Evolutionary conservation across 2,329 filamentous ascomycete genomes (phyloP), one percentile per base, ranked within the genome.

Genomic region (Colletotrichum scovillei): DNA sequence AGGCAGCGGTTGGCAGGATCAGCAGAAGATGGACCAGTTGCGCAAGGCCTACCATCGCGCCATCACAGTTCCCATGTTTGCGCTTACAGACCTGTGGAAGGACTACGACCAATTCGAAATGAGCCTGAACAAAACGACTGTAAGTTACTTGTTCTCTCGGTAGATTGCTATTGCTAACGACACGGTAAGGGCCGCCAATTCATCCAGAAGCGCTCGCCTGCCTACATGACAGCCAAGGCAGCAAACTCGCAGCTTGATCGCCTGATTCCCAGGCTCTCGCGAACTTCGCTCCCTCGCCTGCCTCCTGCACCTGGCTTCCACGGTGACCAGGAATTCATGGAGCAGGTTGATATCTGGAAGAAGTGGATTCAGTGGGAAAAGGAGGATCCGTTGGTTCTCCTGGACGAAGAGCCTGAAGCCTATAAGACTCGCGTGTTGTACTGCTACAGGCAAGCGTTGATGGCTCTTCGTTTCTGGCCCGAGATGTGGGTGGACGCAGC

Each of bases 51-150:
- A 98, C 81, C 95, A 98, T 78, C 93, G 93, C 66, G 96, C 96
- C 16, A 94, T 98, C 71, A 92, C 91, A 76, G 91, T 98, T 52
- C 97, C 97, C 5, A 97, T 95, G 75, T 91, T 92, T 67, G 93
- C 93, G 38, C 91, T 97, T 62, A 94, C 96, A 79, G 90, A 89
- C 65, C 85, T 99, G 16, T 99, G 97, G 97, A 98, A 97, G 81
- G 96, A 99, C 79, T 99, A 99, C 80, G 95, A 98, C 81, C 92
- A 94, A 77, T 99, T 99, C 79, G 97, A 99, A 84, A 95, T 97
- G 90, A 91, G 92, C 6, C 84, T 98, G 72, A 98, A 98, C 86
- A 98, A 98, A 83, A 90, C 95, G 76, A 97, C 95, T 55, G 94
- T 95, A 88, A 80, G 89, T 84, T 35, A 11, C 38, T 12, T 14